These are phyloP conservation scores for Fragaria iinumae DNA, from an alignment of 306 rosid genomes.

Conservation along the genomic window DNA sequence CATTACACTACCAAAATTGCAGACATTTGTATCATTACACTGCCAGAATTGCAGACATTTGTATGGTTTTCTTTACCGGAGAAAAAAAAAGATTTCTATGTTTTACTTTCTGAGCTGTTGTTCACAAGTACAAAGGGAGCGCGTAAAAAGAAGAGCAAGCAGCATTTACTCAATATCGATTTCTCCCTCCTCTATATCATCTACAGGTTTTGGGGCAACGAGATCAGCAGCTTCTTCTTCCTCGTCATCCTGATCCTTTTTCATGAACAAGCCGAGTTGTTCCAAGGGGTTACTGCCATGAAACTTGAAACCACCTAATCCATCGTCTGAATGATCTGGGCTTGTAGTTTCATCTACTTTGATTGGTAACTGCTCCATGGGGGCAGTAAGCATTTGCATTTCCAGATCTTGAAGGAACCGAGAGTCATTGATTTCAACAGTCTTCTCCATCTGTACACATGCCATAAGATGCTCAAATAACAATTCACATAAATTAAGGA, in stretches of 20 bases:
- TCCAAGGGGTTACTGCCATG: conserved; percentile 67
- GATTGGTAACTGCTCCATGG: conserved; percentile 58
- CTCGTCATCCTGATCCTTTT: conserved; percentile 56
- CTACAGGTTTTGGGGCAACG: conserved; percentile 37
- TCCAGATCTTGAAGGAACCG: conserved; percentile 74
- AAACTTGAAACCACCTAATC: conserved; percentile 70
- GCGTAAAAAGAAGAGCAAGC: conserved; percentile 8
- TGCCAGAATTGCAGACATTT: conserved; percentile 8
- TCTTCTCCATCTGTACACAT: conserved; percentile 71
- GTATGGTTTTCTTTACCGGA: too few relatives aligned
- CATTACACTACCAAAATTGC: neutral
- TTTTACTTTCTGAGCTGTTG: conserved; percentile 16
- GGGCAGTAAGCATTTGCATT: conserved; percentile 60
- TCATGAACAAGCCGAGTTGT: conserved; percentile 73
- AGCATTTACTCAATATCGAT: conserved; percentile 43
- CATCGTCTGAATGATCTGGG: conserved; percentile 65
- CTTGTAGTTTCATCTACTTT: conserved; percentile 56
- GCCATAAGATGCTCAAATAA: conserved; percentile 30
- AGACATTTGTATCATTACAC: neutral
- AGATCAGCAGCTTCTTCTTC: conserved; percentile 71
- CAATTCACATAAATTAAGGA: conserved; percentile 15
- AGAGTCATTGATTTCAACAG: conserved; percentile 78
- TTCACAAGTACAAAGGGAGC: conserved; percentile 17
- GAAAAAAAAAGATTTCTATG: neutral
- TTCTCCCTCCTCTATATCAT: conserved; percentile 85